Evolutionary conservation across 805 yeast species (phyloP), one percentile per base, ranked within the genome.

Genomic region (Metschnikowia rubicola): DNA sequence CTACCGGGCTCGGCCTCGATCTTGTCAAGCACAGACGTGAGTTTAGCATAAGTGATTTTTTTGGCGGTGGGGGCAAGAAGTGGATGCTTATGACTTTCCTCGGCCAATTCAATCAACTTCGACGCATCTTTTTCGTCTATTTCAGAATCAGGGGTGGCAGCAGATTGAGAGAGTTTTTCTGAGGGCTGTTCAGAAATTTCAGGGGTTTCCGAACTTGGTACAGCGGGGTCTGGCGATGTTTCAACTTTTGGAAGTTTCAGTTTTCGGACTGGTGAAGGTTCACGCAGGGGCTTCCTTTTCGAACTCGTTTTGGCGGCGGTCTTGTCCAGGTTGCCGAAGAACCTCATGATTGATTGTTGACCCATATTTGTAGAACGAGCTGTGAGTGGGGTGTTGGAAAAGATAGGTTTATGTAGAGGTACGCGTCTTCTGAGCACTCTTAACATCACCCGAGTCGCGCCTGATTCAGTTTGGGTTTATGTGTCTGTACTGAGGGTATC

Each of bases 1-100:
- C 99, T 74, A 17, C 91, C 88, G 2, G 96, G 75, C 30, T 90
- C 95, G 1, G 75, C 66, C 61, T 91, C 98, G 43, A 94, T 77
- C 46, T 78, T 73, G 51, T 86, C 89, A 67, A 92, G 92, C 4
- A 87, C 79, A 6, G 78, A 77, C 26, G 86, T 78, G 32, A 85
- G 57, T 21, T 73, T 68, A 3, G 71, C 58, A 50, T 70, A 72
- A 2, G 67, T 63, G 19, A 71, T 61, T 30, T 57, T 61, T 29
- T 48, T 35, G 4, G 43, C 37, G 11, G 35, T 17, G 3, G 42
- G 37, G 3, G 50, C 12, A 12, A 49, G 48, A 26, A 51, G 45
- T 4, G 39, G 50, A 28, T 54, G 50, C 19, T 51, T 42, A 41
- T 43, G 46, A 10, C 30, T 36, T 33, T 53, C 47, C 35, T 49